phyloP scores from a whole-genome alignment of 805 yeast genomes.

The Teunomyces panamensis region DNA sequence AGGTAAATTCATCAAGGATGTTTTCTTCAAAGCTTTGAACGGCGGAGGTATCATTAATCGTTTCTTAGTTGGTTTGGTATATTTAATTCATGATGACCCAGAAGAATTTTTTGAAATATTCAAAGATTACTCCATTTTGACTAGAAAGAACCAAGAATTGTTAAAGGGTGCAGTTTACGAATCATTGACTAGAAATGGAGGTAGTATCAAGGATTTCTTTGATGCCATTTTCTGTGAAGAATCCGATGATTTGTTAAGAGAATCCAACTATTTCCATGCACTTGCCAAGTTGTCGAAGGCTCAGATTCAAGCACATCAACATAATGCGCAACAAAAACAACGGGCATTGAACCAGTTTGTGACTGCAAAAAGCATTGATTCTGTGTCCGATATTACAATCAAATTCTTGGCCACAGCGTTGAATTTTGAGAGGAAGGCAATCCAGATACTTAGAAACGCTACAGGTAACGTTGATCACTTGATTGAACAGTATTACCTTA shows the following conservation, averaged over 20 bases:
- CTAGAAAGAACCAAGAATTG: conserved; percentile 2
- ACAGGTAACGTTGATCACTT: background rate
- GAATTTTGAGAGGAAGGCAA: conserved; percentile 25
- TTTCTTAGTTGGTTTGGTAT: conserved; percentile 34
- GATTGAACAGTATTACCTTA: conserved; percentile 15
- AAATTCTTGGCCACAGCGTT: conserved; percentile 19
- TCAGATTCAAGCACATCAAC: conserved; percentile 3
- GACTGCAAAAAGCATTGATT: background rate
- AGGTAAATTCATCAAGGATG: conserved; percentile 37
- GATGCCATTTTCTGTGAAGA: conserved; percentile 16
- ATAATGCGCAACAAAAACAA: conserved; percentile 4
- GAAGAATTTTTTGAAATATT: conserved; percentile 21
- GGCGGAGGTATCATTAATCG: conserved; percentile 17
- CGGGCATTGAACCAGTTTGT: conserved; percentile 8
- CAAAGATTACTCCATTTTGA: conserved; percentile 19
- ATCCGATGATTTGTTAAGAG: conserved; percentile 10
- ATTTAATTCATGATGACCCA: conserved; percentile 28
- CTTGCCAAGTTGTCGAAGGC: conserved; percentile 23
- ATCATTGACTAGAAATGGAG: conserved; percentile 7
- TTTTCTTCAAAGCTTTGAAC: conserved; percentile 26
- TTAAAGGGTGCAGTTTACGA: conserved; percentile 1
- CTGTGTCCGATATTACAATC: conserved; percentile 9
- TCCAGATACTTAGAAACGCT: conserved; percentile 14
- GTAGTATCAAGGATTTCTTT: conserved; percentile 19
- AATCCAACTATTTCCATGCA: conserved; percentile 30